Conservation (phyloP, 345 rosid genomes). For the Euphorbia pulcherrima region DNA sequence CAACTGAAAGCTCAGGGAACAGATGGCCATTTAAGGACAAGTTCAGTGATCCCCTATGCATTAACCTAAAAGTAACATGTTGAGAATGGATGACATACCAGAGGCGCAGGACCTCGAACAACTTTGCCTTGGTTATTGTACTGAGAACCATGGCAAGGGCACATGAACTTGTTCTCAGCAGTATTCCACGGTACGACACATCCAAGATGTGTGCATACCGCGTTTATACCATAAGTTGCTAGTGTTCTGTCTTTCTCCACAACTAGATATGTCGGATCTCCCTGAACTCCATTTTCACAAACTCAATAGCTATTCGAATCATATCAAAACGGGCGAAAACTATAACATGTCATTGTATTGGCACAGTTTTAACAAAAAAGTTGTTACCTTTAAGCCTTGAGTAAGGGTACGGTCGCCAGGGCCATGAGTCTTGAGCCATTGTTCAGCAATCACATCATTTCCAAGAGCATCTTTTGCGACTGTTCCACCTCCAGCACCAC, state of each 20-base stretch:
- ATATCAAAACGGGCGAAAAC: no score
- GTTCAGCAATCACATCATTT: slow-evolving; percentile 59
- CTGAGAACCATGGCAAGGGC: slow-evolving; percentile 99
- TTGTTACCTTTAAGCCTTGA: slow-evolving; percentile 94
- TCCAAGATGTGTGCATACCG: slow-evolving; percentile 91
- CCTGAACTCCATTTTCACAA: slow-evolving; percentile 40
- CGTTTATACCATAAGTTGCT: slow-evolving; percentile 78
- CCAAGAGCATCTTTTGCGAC: slow-evolving; percentile 90
- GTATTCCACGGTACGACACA: slow-evolving; percentile 87
- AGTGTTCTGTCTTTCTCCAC: slow-evolving; percentile 83
- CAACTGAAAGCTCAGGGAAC: no score
- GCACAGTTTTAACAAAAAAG: no score
- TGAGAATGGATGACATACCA: no score
- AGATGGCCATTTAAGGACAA: no score
- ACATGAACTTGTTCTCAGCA: slow-evolving; percentile 87
- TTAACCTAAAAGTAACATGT: no score
- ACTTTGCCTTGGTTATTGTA: slow-evolving; percentile 95
- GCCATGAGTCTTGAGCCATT: slow-evolving; percentile 85
- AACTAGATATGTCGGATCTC: slow-evolving; percentile 95
- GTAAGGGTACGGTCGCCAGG: slow-evolving; percentile 84
- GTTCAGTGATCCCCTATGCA: no score
- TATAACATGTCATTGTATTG: no score
- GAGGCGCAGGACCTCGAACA: slow-evolving; percentile 94
- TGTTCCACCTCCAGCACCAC: slow-evolving; percentile 61
- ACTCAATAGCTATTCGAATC: no score